Percentiles rank a stretch among this genome's conserved stretches.
These are phyloP conservation scores for Mycena alexandri DNA, from an alignment of 768 basidiomycete genomes.

Conservation along the genomic window DNA sequence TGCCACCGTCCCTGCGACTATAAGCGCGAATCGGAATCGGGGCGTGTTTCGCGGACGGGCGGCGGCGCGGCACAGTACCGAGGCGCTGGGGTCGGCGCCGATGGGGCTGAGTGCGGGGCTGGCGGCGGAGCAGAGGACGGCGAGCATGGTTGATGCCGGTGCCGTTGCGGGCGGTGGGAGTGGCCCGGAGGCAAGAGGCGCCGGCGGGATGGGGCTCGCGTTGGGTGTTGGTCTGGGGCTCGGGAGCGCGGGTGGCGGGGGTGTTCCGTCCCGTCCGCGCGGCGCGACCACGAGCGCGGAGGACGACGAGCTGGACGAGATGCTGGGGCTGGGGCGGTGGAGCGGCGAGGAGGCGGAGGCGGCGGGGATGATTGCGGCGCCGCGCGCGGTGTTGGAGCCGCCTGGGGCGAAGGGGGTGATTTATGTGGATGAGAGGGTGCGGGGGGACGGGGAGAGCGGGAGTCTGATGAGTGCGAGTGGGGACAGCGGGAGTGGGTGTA, in stretches of 20 bases:
- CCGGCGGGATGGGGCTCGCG: slow-evolving; percentile 11
- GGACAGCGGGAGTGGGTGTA: slow-evolving; percentile 19
- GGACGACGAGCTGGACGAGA: not conserved
- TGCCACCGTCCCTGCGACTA: too few species aligned
- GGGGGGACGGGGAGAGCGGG: not conserved
- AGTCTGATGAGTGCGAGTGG: not conserved
- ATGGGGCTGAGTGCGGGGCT: slow-evolving; percentile 8
- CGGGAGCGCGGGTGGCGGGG: not conserved
- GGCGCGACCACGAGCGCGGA: not conserved
- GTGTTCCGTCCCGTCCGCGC: not conserved
- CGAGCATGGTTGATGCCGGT: slow-evolving; percentile 20
- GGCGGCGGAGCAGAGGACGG: slow-evolving; percentile 18
- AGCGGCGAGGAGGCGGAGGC: not conserved
- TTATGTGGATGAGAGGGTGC: not conserved
- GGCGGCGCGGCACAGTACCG: slow-evolving; percentile 22
- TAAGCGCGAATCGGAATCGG: not conserved
- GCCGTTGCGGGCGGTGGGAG: not conserved
- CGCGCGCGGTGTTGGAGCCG: not conserved
- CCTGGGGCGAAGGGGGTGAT: not conserved
- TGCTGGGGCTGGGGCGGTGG: not conserved
- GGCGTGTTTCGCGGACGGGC: not conserved
- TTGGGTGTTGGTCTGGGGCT: not conserved
- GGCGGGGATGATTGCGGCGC: slow-evolving; percentile 28
- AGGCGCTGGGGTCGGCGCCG: slow-evolving; percentile 23
- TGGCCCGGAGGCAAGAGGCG: too few species aligned